Conservation (phyloP, 225 moss, liverwort and hornwort genomes). For the Rhytidiadelphus loreus region DNA sequence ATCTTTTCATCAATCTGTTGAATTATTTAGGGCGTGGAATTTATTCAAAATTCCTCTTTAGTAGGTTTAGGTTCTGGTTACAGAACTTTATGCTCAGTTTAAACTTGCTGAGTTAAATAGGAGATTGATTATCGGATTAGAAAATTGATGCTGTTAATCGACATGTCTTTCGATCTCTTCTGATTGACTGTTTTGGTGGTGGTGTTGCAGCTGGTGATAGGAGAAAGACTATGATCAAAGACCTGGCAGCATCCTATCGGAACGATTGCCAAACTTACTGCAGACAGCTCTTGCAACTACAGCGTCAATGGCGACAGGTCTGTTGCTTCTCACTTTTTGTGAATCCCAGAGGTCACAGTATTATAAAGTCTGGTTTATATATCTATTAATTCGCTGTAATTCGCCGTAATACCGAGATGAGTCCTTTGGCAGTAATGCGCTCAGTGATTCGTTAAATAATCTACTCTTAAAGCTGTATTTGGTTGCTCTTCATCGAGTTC, state of each 20-base stretch:
- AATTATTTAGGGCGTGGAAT: neutral
- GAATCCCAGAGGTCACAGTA: neutral
- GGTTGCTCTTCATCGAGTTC: constrained; percentile 3
- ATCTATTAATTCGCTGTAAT: neutral
- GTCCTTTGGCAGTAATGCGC: neutral
- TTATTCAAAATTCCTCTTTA: neutral
- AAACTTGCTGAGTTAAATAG: neutral
- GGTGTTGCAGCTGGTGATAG: constrained; percentile 41
- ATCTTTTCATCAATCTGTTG: neutral
- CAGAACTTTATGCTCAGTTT: neutral
- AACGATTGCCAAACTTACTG: constrained; percentile 59
- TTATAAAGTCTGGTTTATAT: neutral
- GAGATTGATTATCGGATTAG: neutral
- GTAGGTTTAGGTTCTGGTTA: neutral
- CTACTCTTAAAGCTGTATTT: neutral
- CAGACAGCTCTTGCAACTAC: constrained; percentile 58
- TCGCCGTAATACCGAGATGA: neutral
- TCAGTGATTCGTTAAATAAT: neutral
- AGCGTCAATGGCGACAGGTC: constrained; percentile 70
- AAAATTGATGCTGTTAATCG: neutral
- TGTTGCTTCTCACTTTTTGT: constrained; percentile 1
- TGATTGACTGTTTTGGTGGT: neutral
- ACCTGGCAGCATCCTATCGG: constrained; percentile 52
- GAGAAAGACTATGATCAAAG: constrained; percentile 63
- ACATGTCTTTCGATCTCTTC: neutral